phyloP scores from a whole-genome alignment of 495 filamentous ascomycete genomes.

The Lindgomyces ingoldianus region DNA sequence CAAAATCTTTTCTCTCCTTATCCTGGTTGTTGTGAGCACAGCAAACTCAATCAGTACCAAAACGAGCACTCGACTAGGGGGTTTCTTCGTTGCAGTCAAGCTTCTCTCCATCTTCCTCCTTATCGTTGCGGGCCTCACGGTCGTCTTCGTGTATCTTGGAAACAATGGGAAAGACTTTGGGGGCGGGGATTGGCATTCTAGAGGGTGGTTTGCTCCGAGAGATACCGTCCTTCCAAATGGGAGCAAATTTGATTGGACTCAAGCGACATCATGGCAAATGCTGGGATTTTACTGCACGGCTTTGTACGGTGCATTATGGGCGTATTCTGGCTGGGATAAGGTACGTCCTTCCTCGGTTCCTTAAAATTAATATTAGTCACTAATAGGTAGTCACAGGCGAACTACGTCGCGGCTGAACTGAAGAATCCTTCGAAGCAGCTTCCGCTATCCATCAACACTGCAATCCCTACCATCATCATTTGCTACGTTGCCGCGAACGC shows the following conservation, averaged over 20 bases:
- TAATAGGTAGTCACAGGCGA: too few species aligned
- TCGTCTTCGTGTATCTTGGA: constrained; percentile 46
- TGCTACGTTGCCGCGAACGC: constrained; percentile 58
- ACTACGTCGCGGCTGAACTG: constrained; percentile 58
- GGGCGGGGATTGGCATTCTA: constrained; percentile 55
- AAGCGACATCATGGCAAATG: constrained; percentile 51
- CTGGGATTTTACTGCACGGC: constrained; percentile 57
- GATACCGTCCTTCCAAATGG: constrained; percentile 51
- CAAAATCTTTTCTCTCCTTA: constrained; percentile 52
- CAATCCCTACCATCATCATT: constrained; percentile 56
- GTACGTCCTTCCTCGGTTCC: too few species aligned
- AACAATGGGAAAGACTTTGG: constrained; percentile 45
- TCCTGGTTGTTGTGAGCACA: constrained; percentile 50
- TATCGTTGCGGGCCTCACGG: constrained; percentile 52
- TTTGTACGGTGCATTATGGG: constrained; percentile 59
- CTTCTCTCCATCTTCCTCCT: constrained; percentile 51
- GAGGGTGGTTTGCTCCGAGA: constrained; percentile 53
- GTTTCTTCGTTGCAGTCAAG: constrained; percentile 57
- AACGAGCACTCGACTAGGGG: constrained; percentile 55
- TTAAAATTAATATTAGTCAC: too few species aligned
- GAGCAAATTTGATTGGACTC: constrained; percentile 52
- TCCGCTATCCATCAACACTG: constrained; percentile 57
- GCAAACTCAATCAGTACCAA: constrained; percentile 60
- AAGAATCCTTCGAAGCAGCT: constrained; percentile 53
- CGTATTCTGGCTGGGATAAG: constrained; percentile 63